Evolutionary conservation across 23 red algal species (phyloP).

Genomic region (Cyanidioschyzon merolae): DNA sequence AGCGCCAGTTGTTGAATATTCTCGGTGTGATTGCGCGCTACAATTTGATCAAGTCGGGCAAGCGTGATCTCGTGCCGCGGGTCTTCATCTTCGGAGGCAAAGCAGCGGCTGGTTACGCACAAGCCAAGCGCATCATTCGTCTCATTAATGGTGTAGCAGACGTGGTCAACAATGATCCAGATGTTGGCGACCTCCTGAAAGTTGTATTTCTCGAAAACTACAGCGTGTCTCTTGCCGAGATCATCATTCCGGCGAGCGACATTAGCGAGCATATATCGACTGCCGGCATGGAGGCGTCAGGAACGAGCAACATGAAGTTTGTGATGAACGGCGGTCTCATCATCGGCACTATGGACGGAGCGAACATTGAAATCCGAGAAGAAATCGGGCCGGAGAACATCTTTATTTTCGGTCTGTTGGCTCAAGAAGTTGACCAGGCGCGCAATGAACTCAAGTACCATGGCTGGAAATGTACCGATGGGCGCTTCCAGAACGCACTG

Average conservation of each 20-base stretch:
- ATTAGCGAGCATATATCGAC: slow-evolving; percentile 98
- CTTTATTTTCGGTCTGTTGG: slow-evolving; percentile 84
- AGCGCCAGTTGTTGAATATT: slow-evolving; percentile 97
- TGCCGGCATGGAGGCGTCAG: slow-evolving; percentile 96
- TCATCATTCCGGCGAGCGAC: slow-evolving; percentile 93
- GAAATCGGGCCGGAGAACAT: slow-evolving; percentile 88
- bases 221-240: slow-evolving; percentile 82
- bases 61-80: slow-evolving; percentile 50
- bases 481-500: slow-evolving; percentile 64
- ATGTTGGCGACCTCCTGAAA: slow-evolving; percentile 73
- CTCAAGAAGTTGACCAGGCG: slow-evolving; percentile 65
- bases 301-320: slow-evolving; percentile 99
- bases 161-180: slow-evolving; percentile 88
- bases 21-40: slow-evolving; percentile 88
- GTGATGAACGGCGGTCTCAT: slow-evolving; percentile 99
- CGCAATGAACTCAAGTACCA: slow-evolving; percentile 67
- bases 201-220: slow-evolving; percentile 97
- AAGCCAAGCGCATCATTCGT: slow-evolving; percentile 96
- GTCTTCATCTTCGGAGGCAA: slow-evolving; percentile 93
- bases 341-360: slow-evolving; percentile 97
- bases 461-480: slow-evolving; percentile 49
- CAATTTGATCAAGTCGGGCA: slow-evolving; percentile 74
- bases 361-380: slow-evolving; percentile 99
- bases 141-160: slow-evolving; percentile 89
- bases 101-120: slow-evolving; percentile 82